A percentile compares a stretch with the other conserved stretches of the same genome.
Evolutionary conservation across 2,329 filamentous ascomycete species (phyloP).

Genomic region (Botrytis porri): DNA sequence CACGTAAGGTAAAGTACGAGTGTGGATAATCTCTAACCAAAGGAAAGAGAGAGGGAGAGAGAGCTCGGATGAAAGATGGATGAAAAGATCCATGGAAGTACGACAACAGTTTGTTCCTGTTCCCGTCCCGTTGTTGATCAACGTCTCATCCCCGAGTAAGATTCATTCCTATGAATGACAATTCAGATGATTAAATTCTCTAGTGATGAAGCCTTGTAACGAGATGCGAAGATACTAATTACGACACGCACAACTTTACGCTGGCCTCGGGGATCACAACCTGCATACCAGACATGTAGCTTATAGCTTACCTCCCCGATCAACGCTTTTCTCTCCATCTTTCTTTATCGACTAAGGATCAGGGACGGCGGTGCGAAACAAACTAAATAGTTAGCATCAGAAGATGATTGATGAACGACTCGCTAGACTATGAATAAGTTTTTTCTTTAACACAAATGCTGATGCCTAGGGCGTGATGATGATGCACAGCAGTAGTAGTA

Average conservation of each 20-base stretch:
- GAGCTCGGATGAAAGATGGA: background rate
- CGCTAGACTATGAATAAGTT: background rate
- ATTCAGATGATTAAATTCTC: background rate
- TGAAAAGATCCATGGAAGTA: background rate
- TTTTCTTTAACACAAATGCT: background rate
- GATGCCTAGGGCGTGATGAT: background rate
- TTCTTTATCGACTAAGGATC: background rate
- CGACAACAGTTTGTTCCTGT: slow-evolving; percentile 1
- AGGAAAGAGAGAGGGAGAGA: background rate
- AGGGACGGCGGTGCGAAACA: background rate
- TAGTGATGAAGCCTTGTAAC: background rate
- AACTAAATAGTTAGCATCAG: background rate
- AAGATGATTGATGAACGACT: background rate
- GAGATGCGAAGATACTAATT: too few species aligned
- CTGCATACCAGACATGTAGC: background rate
- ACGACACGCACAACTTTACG: background rate
- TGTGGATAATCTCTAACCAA: background rate
- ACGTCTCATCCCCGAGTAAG: slow-evolving; percentile 6
- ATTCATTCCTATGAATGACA: background rate
- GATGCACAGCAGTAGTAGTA: slow-evolving; percentile 8
- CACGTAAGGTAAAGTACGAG: background rate
- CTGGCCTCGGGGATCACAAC: background rate
- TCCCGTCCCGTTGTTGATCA: slow-evolving; percentile 3
- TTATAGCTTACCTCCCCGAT: background rate
- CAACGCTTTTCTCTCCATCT: background rate